Evolutionary conservation across 805 yeast species (phyloP), one percentile per base, ranked within the genome.

Genomic region (Clavispora fructus): DNA sequence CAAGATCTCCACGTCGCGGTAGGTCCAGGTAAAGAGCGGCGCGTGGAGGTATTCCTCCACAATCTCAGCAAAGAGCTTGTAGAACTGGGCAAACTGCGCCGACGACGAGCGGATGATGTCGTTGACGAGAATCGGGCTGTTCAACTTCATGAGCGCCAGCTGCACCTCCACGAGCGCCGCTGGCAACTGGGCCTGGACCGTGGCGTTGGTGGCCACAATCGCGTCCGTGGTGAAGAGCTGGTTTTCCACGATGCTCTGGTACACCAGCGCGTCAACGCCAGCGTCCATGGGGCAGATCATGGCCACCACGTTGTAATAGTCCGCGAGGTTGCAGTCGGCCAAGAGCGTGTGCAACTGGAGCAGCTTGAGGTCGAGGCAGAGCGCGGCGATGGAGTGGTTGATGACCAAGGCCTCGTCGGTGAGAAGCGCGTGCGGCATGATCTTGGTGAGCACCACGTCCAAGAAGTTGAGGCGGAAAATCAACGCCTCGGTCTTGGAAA

Each of bases 211-310:
- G 1, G 62, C 63, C 17, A 61, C 58, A 23, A 85, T 64, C 7
- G 69, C 64, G 33, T 73, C 74, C 25, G 65, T 54, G 25, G 70
- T 69, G 62, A 80, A 81, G 11, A 80, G 56, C 52, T 78, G 76
- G 59, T 84, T 84, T 52, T 85, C 90, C 3, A 65, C 63, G 14
- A 84, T 74, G 1, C 91, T 85, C 47, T 79, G 69, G 60, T 86
- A 87, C 58, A 85, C 73, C 19, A 79, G 74, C 28, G 78, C 79
- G 44, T 85, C 83, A 50, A 78, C 78, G 44, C 70, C 67, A 26
- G 81, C 80, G 19, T 67, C 73, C 16, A 83, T 62, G 12, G 86
- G 84, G 61, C 79, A 82, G n/a, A 86, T 82, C 85, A 85, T 81
- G 56, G 83, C 82, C 47, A 84, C 69, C 42, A 85, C 62, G 57